Evolutionary conservation across 2,329 filamentous ascomycete genomes (phyloP), one percentile per base, ranked within the genome.

Genomic region (Diaporthe citrichinensis): DNA sequence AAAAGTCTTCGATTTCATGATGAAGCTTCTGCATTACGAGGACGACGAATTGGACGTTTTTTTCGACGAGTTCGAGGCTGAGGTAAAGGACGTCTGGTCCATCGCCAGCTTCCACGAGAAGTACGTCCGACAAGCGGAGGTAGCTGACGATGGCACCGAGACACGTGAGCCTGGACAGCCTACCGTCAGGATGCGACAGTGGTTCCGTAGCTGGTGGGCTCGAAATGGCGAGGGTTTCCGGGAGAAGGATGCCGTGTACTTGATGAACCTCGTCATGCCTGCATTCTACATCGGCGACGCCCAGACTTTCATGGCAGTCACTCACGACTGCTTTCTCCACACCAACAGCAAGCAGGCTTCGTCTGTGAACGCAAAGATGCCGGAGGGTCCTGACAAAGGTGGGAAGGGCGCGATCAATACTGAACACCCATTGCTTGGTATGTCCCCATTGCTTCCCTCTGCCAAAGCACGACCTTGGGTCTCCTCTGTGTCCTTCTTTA

Each of bases 241-340:
- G 12, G 39, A 5, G 5, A 10, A 8, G 0, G 1, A 1, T n/a
- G 53, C 39, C 17, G 20, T 12, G 20, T 3, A 49, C 2, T 15
- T 71, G 53, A 17, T 17, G 4, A 4, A 1, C 0, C 39, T 71
- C 31, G 55, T 71, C 20, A 72, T 72, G 25, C 69, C 55, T 7
- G 69, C 28, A 4, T 72, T 72, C 41, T 28, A 72, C 69, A 72
- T 72, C 20, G 55, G 55, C 14, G 69, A 72, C 36, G 51, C 69
- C 9, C 4, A 36, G 41, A 23, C 44, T 10, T 72, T 72, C 23
- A 51, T 51, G 69, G 15, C 55, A 2, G n/a, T 51, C 1, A 72
- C 55, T 1, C 55, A 59, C 23, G 55, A 34, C 23, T 72, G 69
- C 15, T 49, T 61, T 8, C 55, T 72, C 4, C 39, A 72, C 7